These are phyloP conservation scores for Botrytis cinerea DNA, from an alignment of 2,329 filamentous ascomycete genomes.

Conservation along the genomic window DNA sequence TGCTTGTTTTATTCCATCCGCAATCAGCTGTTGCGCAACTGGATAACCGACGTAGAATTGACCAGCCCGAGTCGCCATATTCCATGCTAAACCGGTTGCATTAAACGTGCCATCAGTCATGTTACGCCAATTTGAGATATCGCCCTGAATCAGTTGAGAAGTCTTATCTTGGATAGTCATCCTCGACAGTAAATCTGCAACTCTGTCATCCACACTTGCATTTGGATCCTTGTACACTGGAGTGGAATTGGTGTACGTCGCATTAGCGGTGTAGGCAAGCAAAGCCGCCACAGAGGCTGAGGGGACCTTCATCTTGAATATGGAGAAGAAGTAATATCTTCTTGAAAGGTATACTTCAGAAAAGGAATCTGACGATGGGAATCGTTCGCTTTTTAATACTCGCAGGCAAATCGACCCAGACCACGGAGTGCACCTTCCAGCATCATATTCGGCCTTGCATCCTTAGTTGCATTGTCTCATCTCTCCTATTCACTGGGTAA, in stretches of 20 bases:
- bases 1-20: conserved; percentile 61
- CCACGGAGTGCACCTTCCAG: conserved; percentile 18
- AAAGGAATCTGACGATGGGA: neutral
- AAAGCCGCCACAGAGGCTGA: conserved; percentile 8
- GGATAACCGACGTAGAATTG: conserved; percentile 73
- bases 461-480: conserved; percentile 3
- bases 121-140: conserved; percentile 74
- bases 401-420: neutral
- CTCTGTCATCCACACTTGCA: conserved; percentile 62
- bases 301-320: conserved; percentile 20
- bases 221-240: conserved; percentile 64
- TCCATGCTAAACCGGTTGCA: conserved; percentile 64
- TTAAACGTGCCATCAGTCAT: conserved; percentile 68
- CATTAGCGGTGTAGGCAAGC: conserved; percentile 16
- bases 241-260: conserved; percentile 26
- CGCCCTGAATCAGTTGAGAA: conserved; percentile 68
- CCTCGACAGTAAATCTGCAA: conserved; percentile 66
- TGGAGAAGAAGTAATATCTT: neutral
- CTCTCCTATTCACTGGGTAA: conserved; percentile 17
- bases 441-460: conserved; percentile 14
- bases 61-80: conserved; percentile 54
- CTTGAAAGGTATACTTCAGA: neutral
- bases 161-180: conserved; percentile 78
- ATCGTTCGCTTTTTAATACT: conserved; percentile 16
- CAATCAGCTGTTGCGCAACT: conserved; percentile 63